A percentile compares a stretch with the other conserved stretches of the same genome.
Conservation (phyloP, 208 protist genomes). For the Naegleria lovaniensis region DNA sequence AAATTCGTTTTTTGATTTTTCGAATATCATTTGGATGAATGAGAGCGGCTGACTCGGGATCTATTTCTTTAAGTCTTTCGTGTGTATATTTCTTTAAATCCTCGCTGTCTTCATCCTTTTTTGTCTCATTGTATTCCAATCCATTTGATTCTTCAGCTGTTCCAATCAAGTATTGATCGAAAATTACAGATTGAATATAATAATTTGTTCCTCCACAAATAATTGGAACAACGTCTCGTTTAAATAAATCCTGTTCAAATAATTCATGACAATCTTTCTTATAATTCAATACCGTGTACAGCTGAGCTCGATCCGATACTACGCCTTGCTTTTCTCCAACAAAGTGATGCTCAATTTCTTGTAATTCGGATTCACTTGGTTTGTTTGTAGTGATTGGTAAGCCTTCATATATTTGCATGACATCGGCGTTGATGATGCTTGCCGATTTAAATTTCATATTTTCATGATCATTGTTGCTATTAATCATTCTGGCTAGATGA, state of each 20-base stretch:
- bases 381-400: neutral
- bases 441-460: neutral
- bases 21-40: neutral
- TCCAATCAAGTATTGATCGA: neutral
- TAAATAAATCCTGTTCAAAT: neutral
- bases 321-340: neutral
- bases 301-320: neutral
- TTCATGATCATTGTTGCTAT: too few relatives aligned
- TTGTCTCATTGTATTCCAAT: neutral
- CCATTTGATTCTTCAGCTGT: neutral
- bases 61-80: neutral
- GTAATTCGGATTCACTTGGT: neutral
- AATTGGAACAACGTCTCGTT: neutral
- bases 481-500: too few relatives aligned
- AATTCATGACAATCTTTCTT: neutral
- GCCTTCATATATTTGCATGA: conserved; percentile 3
- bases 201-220: conserved; percentile 15
- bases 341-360: neutral
- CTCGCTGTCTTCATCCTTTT: neutral
- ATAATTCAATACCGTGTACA: neutral
- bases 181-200: conserved; percentile 4
- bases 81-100: neutral
- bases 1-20: neutral
- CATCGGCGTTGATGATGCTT: neutral
- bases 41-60: neutral